Evolutionary conservation across 164 flowering plant species (phyloP).

Genomic region (Magnolia kwangsiensis): DNA sequence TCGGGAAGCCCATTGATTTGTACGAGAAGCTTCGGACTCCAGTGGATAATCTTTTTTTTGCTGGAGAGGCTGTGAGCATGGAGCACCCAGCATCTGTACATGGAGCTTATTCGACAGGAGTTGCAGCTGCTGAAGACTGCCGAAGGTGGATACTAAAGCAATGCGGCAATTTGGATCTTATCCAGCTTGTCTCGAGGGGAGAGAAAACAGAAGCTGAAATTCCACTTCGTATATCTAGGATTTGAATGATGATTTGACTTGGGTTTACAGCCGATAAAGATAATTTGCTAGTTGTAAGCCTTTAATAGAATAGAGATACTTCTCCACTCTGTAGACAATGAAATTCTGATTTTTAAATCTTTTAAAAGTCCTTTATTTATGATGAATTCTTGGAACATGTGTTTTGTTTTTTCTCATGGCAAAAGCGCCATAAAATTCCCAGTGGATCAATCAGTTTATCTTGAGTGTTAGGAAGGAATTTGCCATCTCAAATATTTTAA

Average conservation of each 20-base stretch:
- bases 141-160: constrained; percentile 35
- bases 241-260: constrained; percentile 30
- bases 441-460: not conserved
- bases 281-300: not conserved
- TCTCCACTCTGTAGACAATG: not conserved
- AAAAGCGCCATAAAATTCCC: not conserved
- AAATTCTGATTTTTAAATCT: not conserved
- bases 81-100: constrained; percentile 90
- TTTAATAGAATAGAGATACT: not conserved
- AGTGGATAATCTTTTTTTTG: constrained; percentile 72
- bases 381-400: not conserved
- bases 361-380: not conserved
- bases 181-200: constrained; percentile 33
- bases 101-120: constrained; percentile 77
- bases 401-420: not conserved
- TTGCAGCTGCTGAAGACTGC: constrained; percentile 69
- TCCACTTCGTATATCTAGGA: constrained; percentile 83
- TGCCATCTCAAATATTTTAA: not conserved
- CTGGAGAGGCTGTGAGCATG: constrained; percentile 85
- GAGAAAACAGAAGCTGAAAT: constrained; percentile 38
- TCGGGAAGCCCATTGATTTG: constrained; percentile 67
- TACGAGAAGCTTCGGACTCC: constrained; percentile 75
- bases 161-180: constrained; percentile 40
- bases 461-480: not conserved
- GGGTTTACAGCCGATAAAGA: not conserved